A percentile compares a stretch with the other conserved stretches of the same genome.
Evolutionary conservation across 2,329 filamentous ascomycete species (phyloP).

Genomic region (Fusarium robinianum): DNA sequence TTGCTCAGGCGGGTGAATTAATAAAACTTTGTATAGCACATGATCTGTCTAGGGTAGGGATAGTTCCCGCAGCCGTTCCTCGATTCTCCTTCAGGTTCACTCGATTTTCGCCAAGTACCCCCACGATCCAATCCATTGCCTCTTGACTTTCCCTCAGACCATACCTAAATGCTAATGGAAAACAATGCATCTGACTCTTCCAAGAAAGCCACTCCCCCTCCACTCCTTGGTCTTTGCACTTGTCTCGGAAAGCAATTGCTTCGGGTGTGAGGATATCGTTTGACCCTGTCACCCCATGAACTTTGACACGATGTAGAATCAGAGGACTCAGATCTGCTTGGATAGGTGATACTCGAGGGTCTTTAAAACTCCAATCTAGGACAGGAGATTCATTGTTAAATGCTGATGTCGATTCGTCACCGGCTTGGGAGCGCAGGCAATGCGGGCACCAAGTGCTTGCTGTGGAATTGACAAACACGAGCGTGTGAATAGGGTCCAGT

Average conservation of each 20-base stretch:
- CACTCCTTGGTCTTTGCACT: constrained; percentile 48
- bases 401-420: neutral
- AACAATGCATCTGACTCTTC: constrained; percentile 65
- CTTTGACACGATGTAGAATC: constrained; percentile 43
- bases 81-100: no score
- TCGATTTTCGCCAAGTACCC: constrained; percentile 14
- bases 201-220: constrained; percentile 61
- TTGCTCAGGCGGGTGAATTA: no score
- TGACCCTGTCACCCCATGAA: constrained; percentile 57
- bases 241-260: constrained; percentile 52
- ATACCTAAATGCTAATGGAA: constrained; percentile 55
- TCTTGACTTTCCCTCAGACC: constrained; percentile 50
- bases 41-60: no score
- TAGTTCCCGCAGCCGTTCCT: no score
- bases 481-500: constrained; percentile 34
- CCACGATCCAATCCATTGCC: constrained; percentile 27
- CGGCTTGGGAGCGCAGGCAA: neutral
- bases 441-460: constrained; percentile 36
- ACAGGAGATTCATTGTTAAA: rapidly evolving
- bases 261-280: constrained; percentile 60
- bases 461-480: constrained; percentile 26
- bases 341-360: constrained; percentile 54
- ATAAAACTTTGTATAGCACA: no score
- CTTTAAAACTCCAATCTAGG: constrained; percentile 35
- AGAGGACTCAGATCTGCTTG: constrained; percentile 46